Base-by-base conservation (phyloP, 2,329 filamentous ascomycete species). In the Aspergillus sp. region DNA sequence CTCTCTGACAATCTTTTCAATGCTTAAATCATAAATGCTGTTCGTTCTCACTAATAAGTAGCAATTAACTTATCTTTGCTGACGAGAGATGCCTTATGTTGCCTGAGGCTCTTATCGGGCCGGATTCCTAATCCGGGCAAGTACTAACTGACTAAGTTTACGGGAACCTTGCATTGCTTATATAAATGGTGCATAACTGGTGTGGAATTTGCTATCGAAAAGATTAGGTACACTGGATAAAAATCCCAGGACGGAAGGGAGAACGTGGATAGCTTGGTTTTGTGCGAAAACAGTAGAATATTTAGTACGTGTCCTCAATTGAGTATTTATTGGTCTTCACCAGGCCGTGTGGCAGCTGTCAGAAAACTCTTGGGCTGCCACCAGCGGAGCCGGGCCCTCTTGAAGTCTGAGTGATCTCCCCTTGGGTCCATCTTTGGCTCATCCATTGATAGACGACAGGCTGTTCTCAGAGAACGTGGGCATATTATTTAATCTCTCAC, bases 351-450 rank as follows among this genome's bases (percentile, higher is more conserved):
- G 41, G 51, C 51, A 53, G 21, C 19, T 45, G 41, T 53, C 40
- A 50, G 46, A 31, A 8, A 37, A 15, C 21, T 49, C 41, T 25
- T 39, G 33, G 7, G 25, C 45, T 43, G 54, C 35, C 35, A 37
- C 47, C 19, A n/a, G 31, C 35, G 43, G 49, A 57, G 25, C 43
- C 55, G 21, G 21, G 21, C 21, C 53, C 27, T 31, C 27, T 27
- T 31, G 27, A 31, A 9, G 9, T 45, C 49, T 40, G 27, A 48
- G 15, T 55, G 45, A 56, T 56, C 53, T 17, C 47, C 47, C 46
- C 47, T 40, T 40, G 48, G 55, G 43, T 31, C 46, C 35, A 40
- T 46, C 44, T 46, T 59, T 61, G 57, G 48, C 46, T 60, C 60
- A 59, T 37, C 6, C 12, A 37, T 59, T 57, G 44, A 59, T 58